A percentile compares a stretch with the other conserved stretches of the same genome.
These are phyloP conservation scores for Eucalyptus urophylla DNA, from an alignment of 345 rosid species.

Conservation along the genomic window DNA sequence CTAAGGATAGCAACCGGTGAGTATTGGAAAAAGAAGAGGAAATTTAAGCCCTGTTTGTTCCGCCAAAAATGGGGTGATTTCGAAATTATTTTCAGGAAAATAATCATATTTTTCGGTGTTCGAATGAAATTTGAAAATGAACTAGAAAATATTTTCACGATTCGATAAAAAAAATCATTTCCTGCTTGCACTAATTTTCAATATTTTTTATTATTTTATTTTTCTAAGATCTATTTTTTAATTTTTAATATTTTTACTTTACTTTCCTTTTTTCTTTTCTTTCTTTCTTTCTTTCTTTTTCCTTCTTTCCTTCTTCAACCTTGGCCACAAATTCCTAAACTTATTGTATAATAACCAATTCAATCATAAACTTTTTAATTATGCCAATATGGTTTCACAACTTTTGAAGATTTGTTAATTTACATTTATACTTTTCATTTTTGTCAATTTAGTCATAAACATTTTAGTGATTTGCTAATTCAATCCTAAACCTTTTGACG, in stretches of 20 bases:
- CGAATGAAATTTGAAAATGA: fast-evolving
- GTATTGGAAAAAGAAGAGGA: background rate
- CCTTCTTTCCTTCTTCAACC: too few relatives aligned
- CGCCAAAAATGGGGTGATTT: fast-evolving
- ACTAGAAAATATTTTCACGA: fast-evolving
- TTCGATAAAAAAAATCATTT: too few relatives aligned
- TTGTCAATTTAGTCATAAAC: fast-evolving
- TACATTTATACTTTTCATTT: background rate
- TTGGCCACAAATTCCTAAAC: too few relatives aligned
- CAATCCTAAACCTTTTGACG: fast-evolving
- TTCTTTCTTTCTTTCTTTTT: too few relatives aligned
- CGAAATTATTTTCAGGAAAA: too few relatives aligned
- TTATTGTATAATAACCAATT: fast-evolving
- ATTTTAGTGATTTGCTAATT: background rate
- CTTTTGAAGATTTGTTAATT: background rate
- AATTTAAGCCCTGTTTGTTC: fast-evolving
- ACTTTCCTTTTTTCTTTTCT: too few relatives aligned
- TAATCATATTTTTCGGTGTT: fast-evolving
- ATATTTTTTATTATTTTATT: too few relatives aligned
- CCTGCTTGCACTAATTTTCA: too few relatives aligned
- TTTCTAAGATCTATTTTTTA: too few relatives aligned
- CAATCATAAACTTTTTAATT: background rate
- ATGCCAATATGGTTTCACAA: background rate
- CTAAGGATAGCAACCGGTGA: background rate
- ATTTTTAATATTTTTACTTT: too few relatives aligned